Conservation (phyloP, 2,329 filamentous ascomycete genomes). For the Cladobotryum protrusum region DNA sequence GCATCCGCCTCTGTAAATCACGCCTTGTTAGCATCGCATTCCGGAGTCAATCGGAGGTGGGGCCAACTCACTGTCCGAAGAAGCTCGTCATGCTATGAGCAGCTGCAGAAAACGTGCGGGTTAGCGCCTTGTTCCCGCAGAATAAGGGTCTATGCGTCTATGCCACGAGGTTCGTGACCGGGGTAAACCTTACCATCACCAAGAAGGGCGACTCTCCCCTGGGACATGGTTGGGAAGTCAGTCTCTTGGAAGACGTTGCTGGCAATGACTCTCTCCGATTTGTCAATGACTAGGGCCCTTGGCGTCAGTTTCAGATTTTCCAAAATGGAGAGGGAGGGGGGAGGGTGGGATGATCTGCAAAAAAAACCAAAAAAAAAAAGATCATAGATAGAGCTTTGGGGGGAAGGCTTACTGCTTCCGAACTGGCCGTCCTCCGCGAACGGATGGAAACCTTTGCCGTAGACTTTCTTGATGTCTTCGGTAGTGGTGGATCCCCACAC, state of each 20-base stretch:
- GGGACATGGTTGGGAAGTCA: slow-evolving; percentile 15
- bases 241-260: slow-evolving; percentile 17
- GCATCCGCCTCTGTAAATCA: slow-evolving; percentile 9
- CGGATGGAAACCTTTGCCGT: slow-evolving; percentile 15
- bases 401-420: slow-evolving; percentile 5
- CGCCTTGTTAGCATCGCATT: background rate
- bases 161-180: background rate
- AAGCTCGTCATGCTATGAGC: slow-evolving; percentile 18
- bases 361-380: too few relatives aligned
- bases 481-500: slow-evolving; percentile 14
- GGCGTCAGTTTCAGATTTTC: background rate
- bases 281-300: slow-evolving; percentile 11
- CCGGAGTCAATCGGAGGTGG: background rate
- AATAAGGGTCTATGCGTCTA: background rate
- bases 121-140: too few relatives aligned
- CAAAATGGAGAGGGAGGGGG: background rate
- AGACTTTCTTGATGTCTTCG: slow-evolving; percentile 14
- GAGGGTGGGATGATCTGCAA: background rate
- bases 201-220: slow-evolving; percentile 15
- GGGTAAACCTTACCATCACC: slow-evolving; percentile 13
- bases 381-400: too few relatives aligned
- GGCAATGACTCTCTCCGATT: slow-evolving; percentile 15
- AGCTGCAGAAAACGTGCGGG: slow-evolving; percentile 9
- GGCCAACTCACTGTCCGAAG: slow-evolving; percentile 13
- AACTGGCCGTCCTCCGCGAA: slow-evolving; percentile 14